Percentiles rank a stretch among this genome's conserved stretches.
Conservation (phyloP, 495 filamentous ascomycete genomes). For the Hypoxylon intermedium region DNA sequence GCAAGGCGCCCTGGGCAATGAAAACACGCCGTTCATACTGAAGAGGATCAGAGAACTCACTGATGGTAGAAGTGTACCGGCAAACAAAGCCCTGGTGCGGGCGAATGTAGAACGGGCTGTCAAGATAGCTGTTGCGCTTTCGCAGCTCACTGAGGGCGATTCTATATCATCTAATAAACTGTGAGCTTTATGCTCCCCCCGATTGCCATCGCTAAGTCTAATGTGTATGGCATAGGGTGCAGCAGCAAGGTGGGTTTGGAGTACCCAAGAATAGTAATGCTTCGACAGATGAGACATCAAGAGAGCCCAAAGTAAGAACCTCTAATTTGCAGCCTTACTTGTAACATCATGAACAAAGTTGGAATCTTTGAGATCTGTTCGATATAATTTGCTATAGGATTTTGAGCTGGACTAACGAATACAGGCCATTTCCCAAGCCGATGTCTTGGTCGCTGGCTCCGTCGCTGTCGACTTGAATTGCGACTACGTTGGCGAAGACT, state of each 20-base stretch:
- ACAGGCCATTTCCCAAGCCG: slow-evolving; percentile 45
- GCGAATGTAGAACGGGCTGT: slow-evolving; percentile 82
- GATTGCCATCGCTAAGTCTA: slow-evolving; percentile 15
- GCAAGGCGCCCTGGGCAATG: slow-evolving; percentile 72
- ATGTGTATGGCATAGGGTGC: slow-evolving; percentile 35
- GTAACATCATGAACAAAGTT: not conserved
- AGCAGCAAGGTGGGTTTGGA: slow-evolving; percentile 14
- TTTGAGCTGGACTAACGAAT: slow-evolving; percentile 27
- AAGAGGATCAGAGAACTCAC: slow-evolving; percentile 81
- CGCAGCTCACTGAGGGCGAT: slow-evolving; percentile 56
- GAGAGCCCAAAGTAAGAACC: slow-evolving; percentile 34
- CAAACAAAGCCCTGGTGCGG: slow-evolving; percentile 80
- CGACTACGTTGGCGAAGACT: slow-evolving; percentile 65
- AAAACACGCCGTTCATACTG: slow-evolving; percentile 90
- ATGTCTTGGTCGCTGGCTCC: slow-evolving; percentile 87
- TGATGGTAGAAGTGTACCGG: slow-evolving; percentile 69
- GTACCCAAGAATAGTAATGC: slow-evolving; percentile 10
- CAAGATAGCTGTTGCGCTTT: slow-evolving; percentile 77
- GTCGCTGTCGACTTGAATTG: slow-evolving; percentile 89
- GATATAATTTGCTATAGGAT: not conserved
- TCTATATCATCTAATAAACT: slow-evolving; percentile 24
- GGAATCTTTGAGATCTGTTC: not conserved
- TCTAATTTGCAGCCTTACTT: slow-evolving; percentile 13
- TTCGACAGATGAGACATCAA: slow-evolving; percentile 17
- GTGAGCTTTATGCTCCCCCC: slow-evolving; percentile 37